Conservation (phyloP, 768 basidiomycete species). For the Pulveroboletus frians region DNA sequence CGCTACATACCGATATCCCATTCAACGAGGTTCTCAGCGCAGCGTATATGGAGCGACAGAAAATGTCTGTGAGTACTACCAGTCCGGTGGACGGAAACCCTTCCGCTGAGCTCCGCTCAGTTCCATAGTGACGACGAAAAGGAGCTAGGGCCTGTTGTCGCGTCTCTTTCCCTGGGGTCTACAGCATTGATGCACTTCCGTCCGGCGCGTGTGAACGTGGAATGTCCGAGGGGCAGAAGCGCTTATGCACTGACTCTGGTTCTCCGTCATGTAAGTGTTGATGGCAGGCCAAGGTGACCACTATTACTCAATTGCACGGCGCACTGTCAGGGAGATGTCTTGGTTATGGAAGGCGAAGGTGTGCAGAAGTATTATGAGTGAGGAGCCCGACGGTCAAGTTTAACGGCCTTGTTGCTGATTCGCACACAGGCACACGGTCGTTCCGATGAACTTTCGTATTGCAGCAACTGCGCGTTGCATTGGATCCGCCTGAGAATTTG, state of each 20-base stretch:
- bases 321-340: conserved; percentile 63
- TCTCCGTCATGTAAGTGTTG: conserved; percentile 56
- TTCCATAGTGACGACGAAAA: conserved; percentile 77
- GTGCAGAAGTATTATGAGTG: conserved; percentile 72
- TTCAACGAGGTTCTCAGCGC: conserved; percentile 82
- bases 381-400: conserved; percentile 20
- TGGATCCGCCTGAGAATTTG: conserved; percentile 25
- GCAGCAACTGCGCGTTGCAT: conserved; percentile 76
- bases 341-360: conserved; percentile 69
- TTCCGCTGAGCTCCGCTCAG: conserved; percentile 32
- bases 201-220: conserved; percentile 33
- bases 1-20: conserved; percentile 34
- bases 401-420: conserved; percentile 11
- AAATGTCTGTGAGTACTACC: conserved; percentile 60
- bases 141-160: conserved; percentile 68
- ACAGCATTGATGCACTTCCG: conserved; percentile 80
- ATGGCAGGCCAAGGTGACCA: background rate
- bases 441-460: conserved; percentile 71
- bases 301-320: conserved; percentile 1
- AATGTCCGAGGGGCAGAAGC: conserved; percentile 23
- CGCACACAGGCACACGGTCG: conserved; percentile 60
- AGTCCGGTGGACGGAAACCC: background rate
- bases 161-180: conserved; percentile 72
- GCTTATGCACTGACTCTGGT: conserved; percentile 47
- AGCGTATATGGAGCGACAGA: conserved; percentile 82